phyloP scores from a whole-genome alignment of 495 filamentous ascomycete species.

The Penicillium desertorum region DNA sequence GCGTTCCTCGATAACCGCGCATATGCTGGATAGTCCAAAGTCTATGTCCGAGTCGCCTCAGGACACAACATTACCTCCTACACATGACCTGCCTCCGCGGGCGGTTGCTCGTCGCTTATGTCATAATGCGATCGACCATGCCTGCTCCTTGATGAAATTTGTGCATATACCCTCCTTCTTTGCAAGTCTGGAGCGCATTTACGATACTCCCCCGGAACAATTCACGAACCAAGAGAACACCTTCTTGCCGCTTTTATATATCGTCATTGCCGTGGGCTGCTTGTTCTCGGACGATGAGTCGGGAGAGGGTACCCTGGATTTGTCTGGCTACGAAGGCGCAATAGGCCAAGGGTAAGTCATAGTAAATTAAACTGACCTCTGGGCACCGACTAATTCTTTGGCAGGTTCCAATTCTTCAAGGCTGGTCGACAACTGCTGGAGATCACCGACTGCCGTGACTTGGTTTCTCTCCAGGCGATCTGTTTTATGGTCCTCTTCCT shows the following conservation, averaged over 20 bases:
- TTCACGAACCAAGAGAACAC: constrained; percentile 72
- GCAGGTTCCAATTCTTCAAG: constrained; percentile 81
- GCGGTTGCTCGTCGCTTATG: constrained; percentile 67
- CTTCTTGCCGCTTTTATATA: constrained; percentile 82
- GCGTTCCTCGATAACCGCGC: constrained; percentile 35
- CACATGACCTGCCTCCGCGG: constrained; percentile 68
- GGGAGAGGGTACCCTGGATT: constrained; percentile 40
- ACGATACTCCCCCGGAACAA: constrained; percentile 66
- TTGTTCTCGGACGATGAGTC: constrained; percentile 64
- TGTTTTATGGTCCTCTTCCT: constrained; percentile 93
- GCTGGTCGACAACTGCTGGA: constrained; percentile 78
- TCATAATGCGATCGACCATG: constrained; percentile 77
- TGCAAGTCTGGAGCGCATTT: constrained; percentile 72
- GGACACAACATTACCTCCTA: constrained; percentile 50
- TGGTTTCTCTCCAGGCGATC: constrained; percentile 80
- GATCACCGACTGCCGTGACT: constrained; percentile 86
- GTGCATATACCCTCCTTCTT: constrained; percentile 89
- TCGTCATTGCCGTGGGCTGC: constrained; percentile 80
- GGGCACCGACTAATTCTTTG: constrained; percentile 4
- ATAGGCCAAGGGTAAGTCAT: constrained; percentile 74
- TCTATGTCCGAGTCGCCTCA: constrained; percentile 62
- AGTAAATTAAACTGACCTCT: too few relatives aligned
- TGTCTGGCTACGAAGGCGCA: constrained; percentile 65
- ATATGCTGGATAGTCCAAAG: constrained; percentile 71
- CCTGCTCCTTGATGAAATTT: constrained; percentile 77